These are phyloP conservation scores for Deinandra increscens DNA, from an alignment of 129 eudicot genomes.

Conservation along the genomic window DNA sequence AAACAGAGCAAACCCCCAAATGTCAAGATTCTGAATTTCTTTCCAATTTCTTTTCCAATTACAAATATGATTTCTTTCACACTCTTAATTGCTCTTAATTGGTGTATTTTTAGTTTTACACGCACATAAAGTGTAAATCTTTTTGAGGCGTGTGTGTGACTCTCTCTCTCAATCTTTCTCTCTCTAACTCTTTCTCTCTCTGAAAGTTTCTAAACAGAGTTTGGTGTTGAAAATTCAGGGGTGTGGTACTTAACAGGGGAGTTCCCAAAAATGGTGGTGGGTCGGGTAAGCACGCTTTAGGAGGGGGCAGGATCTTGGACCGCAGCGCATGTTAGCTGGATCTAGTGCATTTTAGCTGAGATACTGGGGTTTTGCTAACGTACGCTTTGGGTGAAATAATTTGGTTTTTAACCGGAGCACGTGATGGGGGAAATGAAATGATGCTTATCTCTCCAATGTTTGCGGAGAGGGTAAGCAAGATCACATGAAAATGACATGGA, in stretches of 20 bases:
- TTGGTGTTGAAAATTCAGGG: constrained; percentile 9
- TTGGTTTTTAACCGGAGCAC: constrained; percentile 36
- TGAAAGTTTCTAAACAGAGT: constrained; percentile 3
- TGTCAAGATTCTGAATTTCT: not conserved
- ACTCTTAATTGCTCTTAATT: not conserved
- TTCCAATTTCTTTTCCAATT: not conserved
- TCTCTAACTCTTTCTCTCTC: not conserved
- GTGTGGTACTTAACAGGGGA: constrained; percentile 30
- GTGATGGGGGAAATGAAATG: constrained; percentile 33
- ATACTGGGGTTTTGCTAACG: constrained; percentile 23
- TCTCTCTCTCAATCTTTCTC: too few relatives aligned
- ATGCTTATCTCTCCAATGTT: constrained; percentile 51
- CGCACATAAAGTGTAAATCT: constrained; percentile 20
- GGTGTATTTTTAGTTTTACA: constrained; percentile 3
- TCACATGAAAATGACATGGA: constrained; percentile 33
- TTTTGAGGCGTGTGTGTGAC: not conserved
- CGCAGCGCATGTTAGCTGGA: constrained; percentile 37
- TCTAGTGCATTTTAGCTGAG: constrained; percentile 42
- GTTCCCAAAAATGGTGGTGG: constrained; percentile 33
- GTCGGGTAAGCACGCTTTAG: constrained; percentile 34
- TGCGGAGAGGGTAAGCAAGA: constrained; percentile 42
- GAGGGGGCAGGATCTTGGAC: constrained; percentile 24
- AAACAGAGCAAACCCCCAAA: constrained; percentile 15
- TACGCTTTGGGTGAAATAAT: constrained; percentile 29
- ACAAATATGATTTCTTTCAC: not conserved